Percentiles rank a stretch among this genome's conserved stretches.
phyloP scores from a whole-genome alignment of 1,139 yeast genomes.

The Debaryomyces udenii region DNA sequence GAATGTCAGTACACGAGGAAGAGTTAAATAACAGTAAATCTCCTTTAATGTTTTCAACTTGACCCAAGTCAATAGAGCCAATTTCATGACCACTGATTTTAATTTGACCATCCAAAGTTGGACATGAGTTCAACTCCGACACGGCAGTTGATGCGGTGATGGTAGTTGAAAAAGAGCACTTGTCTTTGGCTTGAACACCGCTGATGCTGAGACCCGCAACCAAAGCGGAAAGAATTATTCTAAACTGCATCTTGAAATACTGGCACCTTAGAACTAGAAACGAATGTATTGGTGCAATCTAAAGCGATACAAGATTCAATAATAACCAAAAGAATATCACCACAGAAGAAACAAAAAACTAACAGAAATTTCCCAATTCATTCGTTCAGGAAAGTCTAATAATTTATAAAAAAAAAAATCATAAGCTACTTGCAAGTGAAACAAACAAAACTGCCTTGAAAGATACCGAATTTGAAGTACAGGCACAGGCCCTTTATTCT shows the following conservation, averaged over 20 bases:
- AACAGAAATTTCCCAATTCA: not conserved
- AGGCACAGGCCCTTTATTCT: constrained; percentile 5
- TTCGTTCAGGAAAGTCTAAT: constrained; percentile 3
- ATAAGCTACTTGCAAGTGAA: not conserved
- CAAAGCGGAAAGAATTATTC: constrained; percentile 16
- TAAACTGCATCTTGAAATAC: constrained; percentile 20
- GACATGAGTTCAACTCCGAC: constrained; percentile 39
- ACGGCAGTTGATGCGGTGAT: constrained; percentile 44
- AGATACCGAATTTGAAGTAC: too few species aligned
- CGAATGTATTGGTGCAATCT: constrained; percentile 8
- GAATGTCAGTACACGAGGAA: constrained; percentile 41
- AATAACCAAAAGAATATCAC: constrained; percentile 7
- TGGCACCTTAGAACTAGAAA: constrained; percentile 4
- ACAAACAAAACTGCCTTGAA: not conserved
- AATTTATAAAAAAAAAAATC: constrained; percentile 6
- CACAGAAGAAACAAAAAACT: constrained; percentile 6
- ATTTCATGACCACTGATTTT: constrained; percentile 43
- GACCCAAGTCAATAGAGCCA: constrained; percentile 36
- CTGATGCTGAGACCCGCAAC: constrained; percentile 20
- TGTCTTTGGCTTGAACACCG: constrained; percentile 20
- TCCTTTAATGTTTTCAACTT: constrained; percentile 38
- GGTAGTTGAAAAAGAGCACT: constrained; percentile 46
- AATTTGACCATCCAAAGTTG: constrained; percentile 45
- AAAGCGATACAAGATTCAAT: constrained; percentile 6
- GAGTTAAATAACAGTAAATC: constrained; percentile 43